These are phyloP conservation scores for Fennellomyces sp. DNA, from an alignment of 371 early-diverging fungal species.

Conservation along the genomic window DNA sequence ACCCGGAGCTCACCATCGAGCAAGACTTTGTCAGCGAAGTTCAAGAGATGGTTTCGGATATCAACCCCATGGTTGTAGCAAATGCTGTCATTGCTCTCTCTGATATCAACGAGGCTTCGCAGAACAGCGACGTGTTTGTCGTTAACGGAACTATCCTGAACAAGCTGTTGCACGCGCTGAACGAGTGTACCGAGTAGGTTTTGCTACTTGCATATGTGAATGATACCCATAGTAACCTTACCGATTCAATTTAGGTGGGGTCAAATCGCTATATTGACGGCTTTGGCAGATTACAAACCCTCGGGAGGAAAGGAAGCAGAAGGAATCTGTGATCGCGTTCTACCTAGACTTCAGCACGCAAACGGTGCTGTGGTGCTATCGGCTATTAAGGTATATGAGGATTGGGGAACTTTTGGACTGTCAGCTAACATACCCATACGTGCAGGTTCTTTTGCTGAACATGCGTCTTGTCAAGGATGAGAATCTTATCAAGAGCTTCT, in stretches of 20 bases:
- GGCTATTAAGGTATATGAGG: slow-evolving; percentile 63
- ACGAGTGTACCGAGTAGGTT: slow-evolving; percentile 92
- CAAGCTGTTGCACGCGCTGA: slow-evolving; percentile 87
- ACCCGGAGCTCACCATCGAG: slow-evolving; percentile 64
- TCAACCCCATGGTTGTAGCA: slow-evolving; percentile 96
- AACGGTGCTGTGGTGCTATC: slow-evolving; percentile 71
- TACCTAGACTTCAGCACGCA: slow-evolving; percentile 82
- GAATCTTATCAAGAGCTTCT: slow-evolving; percentile 64
- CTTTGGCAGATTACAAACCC: slow-evolving; percentile 73
- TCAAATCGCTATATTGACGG: slow-evolving; percentile 87
- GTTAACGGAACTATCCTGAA: slow-evolving; percentile 79
- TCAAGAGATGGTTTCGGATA: slow-evolving; percentile 89
- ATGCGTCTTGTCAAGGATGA: slow-evolving; percentile 70
- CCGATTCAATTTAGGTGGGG: slow-evolving; percentile 76
- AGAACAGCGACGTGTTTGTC: slow-evolving; percentile 67
- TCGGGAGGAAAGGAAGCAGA: slow-evolving; percentile 73
- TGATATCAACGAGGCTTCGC: slow-evolving; percentile 87
- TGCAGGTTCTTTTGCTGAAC: slow-evolving; percentile 66
- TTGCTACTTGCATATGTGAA: neutral
- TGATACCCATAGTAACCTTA: neutral
- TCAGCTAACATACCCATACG: neutral
- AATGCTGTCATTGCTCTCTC: slow-evolving; percentile 89
- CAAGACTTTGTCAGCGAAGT: slow-evolving; percentile 84
- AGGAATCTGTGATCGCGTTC: slow-evolving; percentile 88
- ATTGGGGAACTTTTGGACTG: neutral